These are phyloP conservation scores for Anacardium occidentale DNA, from an alignment of 345 rosid genomes.

Conservation along the genomic window DNA sequence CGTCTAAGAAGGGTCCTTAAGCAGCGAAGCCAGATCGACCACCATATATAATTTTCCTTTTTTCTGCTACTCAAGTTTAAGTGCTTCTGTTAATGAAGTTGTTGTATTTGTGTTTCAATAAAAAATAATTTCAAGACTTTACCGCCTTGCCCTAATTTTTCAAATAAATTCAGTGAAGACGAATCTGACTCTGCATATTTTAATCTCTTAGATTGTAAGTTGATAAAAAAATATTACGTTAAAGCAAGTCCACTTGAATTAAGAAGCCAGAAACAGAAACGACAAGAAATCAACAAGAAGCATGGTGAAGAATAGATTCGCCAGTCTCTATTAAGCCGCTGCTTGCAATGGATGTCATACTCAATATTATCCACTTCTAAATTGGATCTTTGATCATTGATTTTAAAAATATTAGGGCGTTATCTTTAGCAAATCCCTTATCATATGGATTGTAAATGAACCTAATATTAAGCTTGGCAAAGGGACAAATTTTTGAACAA, in stretches of 20 bases:
- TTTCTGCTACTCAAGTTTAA: background rate
- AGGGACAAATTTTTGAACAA: too few species aligned
- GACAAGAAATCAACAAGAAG: background rate
- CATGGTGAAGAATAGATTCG: constrained; percentile 5
- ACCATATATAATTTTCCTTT: background rate
- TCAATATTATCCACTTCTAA: background rate
- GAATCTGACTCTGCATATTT: background rate
- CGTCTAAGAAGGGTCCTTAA: background rate
- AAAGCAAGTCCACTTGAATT: constrained; percentile 9
- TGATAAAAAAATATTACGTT: too few species aligned
- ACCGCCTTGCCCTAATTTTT: background rate
- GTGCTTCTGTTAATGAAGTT: background rate
- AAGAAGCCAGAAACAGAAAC: background rate
- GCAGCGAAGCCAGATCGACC: background rate
- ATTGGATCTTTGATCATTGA: background rate
- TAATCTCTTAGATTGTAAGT: background rate
- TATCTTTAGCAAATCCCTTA: too few species aligned
- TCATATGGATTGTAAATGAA: too few species aligned
- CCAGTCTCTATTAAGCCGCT: background rate
- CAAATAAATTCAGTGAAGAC: background rate
- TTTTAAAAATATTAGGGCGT: too few species aligned
- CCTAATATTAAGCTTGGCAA: too few species aligned
- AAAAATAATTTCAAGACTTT: too few species aligned
- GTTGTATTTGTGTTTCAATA: background rate
- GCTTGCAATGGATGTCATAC: background rate